Conservation (phyloP, 2,329 filamentous ascomycete genomes). For the Ceratocystis colombiana region DNA sequence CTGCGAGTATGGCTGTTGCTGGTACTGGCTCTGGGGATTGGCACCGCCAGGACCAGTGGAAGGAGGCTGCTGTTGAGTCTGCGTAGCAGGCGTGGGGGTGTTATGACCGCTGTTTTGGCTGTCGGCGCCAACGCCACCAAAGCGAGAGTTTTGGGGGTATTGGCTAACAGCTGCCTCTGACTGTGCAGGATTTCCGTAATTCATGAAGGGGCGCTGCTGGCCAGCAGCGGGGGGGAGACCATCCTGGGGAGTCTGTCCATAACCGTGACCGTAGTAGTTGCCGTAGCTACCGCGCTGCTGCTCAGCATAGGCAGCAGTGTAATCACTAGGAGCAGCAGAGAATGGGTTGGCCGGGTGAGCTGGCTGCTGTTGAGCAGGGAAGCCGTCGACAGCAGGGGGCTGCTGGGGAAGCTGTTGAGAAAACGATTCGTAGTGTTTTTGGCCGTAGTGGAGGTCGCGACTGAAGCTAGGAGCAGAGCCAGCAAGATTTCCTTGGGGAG, state of each 20-base stretch:
- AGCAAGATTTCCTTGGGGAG: slow-evolving; percentile 12
- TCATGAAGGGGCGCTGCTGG: slow-evolving; percentile 54
- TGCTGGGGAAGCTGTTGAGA: slow-evolving; percentile 48
- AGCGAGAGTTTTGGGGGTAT: slow-evolving; percentile 62
- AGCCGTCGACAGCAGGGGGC: slow-evolving; percentile 20
- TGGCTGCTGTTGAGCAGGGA: slow-evolving; percentile 43
- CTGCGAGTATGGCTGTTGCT: slow-evolving; percentile 36
- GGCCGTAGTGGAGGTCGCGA: slow-evolving; percentile 22
- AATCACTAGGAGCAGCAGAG: slow-evolving; percentile 67
- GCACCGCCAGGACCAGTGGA: slow-evolving; percentile 29
- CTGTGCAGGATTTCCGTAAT: slow-evolving; percentile 55
- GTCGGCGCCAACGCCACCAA: slow-evolving; percentile 51
- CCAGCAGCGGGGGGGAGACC: slow-evolving; percentile 39
- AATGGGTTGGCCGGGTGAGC: slow-evolving; percentile 55
- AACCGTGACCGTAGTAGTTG: slow-evolving; percentile 47
- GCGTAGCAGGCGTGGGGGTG: slow-evolving; percentile 69
- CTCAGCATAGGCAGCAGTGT: slow-evolving; percentile 77
- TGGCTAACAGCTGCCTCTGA: slow-evolving; percentile 51
- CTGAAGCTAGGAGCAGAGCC: slow-evolving; percentile 20
- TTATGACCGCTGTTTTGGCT: slow-evolving; percentile 79
- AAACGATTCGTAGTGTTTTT: slow-evolving; percentile 61
- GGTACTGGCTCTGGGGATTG: slow-evolving; percentile 45
- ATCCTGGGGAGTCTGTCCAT: slow-evolving; percentile 61
- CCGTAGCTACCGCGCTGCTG: slow-evolving; percentile 66
- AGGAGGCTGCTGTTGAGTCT: slow-evolving; percentile 40